Evolutionary conservation across 306 rosid species (phyloP).

Genomic region (Castanea sativa): DNA sequence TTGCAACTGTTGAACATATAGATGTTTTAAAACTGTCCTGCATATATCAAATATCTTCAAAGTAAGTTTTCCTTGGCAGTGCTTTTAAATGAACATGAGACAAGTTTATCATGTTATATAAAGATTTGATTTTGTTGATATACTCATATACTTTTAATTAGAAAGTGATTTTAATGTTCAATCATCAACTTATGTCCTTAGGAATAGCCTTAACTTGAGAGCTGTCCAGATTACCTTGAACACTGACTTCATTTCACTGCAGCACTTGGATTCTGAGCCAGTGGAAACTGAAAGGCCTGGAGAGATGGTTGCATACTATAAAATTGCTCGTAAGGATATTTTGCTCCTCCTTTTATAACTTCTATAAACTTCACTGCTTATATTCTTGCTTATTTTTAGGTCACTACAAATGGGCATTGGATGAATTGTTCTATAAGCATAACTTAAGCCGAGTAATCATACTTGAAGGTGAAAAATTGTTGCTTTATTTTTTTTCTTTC

Average conservation of each 20-base stretch:
- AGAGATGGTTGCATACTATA: slow-evolving; percentile 92
- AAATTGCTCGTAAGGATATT: slow-evolving; percentile 70
- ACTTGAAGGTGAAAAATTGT: slow-evolving; percentile 78
- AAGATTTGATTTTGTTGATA: background rate
- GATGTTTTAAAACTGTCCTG: background rate
- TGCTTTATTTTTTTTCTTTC: slow-evolving; percentile 15
- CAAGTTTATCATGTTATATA: background rate
- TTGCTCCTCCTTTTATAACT: background rate
- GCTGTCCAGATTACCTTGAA: background rate
- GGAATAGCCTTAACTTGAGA: background rate
- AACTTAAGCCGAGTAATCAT: slow-evolving; percentile 80
- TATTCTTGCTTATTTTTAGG: slow-evolving; percentile 42
- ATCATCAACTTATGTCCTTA: background rate
- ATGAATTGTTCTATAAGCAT: slow-evolving; percentile 76
- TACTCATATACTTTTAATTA: background rate
- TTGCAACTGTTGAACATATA: background rate
- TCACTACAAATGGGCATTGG: slow-evolving; percentile 98
- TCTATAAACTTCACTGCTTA: background rate
- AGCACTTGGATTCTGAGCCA: slow-evolving; percentile 82
- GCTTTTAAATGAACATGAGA: background rate
- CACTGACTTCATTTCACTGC: slow-evolving; percentile 41
- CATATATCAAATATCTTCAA: background rate
- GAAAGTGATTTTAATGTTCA: background rate
- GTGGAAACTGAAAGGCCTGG: slow-evolving; percentile 79
- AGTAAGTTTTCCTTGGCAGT: background rate